Conservation (phyloP, 345 rosid species). For the Excoecaria cochinchinensis region DNA sequence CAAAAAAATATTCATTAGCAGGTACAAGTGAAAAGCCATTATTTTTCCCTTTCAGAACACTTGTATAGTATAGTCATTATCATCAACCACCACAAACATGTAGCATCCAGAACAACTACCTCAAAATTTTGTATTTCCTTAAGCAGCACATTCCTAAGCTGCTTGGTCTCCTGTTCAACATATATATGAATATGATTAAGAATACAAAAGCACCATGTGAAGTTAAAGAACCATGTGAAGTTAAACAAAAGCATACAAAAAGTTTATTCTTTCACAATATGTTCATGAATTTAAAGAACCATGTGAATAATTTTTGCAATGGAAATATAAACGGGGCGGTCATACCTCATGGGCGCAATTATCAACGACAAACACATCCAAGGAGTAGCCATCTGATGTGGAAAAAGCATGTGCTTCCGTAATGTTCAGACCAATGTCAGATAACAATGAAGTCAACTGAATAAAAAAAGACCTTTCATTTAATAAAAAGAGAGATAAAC, state of each 20-base stretch:
- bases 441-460: constrained; percentile 62
- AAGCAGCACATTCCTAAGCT: constrained; percentile 41
- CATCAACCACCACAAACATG: constrained; percentile 1
- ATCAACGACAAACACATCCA: constrained; percentile 74
- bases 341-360: constrained; percentile 58
- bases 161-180: constrained; percentile 56
- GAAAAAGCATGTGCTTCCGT: constrained; percentile 80
- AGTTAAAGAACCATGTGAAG: too few species aligned
- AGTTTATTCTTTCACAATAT: neutral
- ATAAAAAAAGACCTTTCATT: constrained; percentile 2
- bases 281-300: constrained; percentile 4
- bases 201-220: too few species aligned
- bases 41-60: neutral
- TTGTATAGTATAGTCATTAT: neutral
- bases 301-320: neutral
- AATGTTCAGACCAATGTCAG: constrained; percentile 67
- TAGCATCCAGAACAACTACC: constrained; percentile 34
- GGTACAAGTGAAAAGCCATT: neutral
- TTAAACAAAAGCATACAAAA: neutral
- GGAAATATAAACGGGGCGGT: neutral
- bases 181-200: constrained; percentile 16
- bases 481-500: neutral
- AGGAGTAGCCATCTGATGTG: constrained; percentile 61
- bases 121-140: constrained; percentile 48
- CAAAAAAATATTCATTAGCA: neutral